Evolutionary conservation across 2,329 filamentous ascomycete genomes (phyloP), one percentile per base, ranked within the genome.

Genomic region (Geosmithia morbida): DNA sequence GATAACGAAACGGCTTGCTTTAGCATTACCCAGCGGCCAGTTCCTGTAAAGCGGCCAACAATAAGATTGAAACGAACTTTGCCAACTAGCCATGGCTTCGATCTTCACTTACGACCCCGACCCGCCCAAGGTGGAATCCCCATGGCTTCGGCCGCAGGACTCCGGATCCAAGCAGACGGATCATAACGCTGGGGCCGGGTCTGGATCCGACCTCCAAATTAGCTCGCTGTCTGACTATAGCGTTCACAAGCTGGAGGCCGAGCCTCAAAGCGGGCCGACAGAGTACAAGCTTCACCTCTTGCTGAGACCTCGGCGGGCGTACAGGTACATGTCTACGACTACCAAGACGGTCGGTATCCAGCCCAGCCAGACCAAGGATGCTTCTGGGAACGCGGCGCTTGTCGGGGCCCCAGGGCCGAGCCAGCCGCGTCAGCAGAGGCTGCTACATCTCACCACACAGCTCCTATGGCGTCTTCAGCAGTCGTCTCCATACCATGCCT

Each of bases 271-370:
- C 52, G 92, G 92, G 0, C 88, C 92, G 17, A 94, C 87, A 1
- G 92, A 98, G 65, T 98, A 98, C 67, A 98, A 98, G 63, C 68
- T 98, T 42, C 92, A 97, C 65, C 70, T 98, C 6, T 73, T 97
- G 7, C 68, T 96, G 46, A 80, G 88, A 37, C 81, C 85, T 16
- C 76, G 90, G 49, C 77, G 87, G 51, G 78, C 76, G 7, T 94
- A 89, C 61, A 74, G 72, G 37, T 76, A 73, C 30, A 82, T 82
- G 60, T 89, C 79, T 53, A 94, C 87, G 10, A 51, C 50, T 5
- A 46, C 49, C 17, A 49, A 52, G 41, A 42, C 41, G 18, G 45
- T 22, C 37, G 40, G 44, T 18, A 20, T 45, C 18, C 22, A 49
- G 18, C 16, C 14, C 4, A 41, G 20, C 17, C 45, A 29, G 17